phyloP scores from a whole-genome alignment of 148 eudicot species.

The Gaultheria prostrata region DNA sequence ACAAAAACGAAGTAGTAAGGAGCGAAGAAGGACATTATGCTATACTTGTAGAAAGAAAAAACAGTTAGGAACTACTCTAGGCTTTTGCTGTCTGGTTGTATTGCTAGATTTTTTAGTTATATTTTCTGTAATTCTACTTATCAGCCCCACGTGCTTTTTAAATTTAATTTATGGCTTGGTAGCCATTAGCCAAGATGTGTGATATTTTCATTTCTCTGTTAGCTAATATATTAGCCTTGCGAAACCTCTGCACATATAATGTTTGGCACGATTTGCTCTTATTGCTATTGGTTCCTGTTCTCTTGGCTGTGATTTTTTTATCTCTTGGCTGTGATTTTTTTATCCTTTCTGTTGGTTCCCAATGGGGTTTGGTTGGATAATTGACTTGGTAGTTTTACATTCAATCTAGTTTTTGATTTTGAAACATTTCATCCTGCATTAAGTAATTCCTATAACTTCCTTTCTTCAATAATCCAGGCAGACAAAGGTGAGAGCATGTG shows the following conservation, averaged over 20 bases:
- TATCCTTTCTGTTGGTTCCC: neutral
- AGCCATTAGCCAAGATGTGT: neutral
- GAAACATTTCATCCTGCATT: neutral
- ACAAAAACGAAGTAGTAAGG: neutral
- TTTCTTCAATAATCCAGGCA: conserved; percentile 36
- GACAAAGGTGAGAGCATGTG: conserved; percentile 40
- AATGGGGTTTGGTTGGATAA: neutral
- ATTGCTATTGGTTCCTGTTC: neutral
- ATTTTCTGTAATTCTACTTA: neutral
- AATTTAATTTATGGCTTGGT: neutral
- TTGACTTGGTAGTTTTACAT: neutral
- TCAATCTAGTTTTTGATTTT: neutral
- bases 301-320: too few species aligned
- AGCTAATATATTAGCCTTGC: neutral
- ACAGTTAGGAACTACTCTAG: neutral
- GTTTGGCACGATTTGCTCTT: neutral
- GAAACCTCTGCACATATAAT: neutral
- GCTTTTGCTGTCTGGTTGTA: neutral
- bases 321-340: too few species aligned
- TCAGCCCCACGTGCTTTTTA: neutral
- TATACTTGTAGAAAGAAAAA: neutral
- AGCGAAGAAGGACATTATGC: too few species aligned
- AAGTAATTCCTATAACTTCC: conserved; percentile 4
- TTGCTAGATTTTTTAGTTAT: neutral
- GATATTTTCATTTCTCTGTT: neutral